Evolutionary conservation across 352 stramenopile genomes (phyloP), one percentile per base, ranked within the genome.

Genomic region (Pythium aquatile): DNA sequence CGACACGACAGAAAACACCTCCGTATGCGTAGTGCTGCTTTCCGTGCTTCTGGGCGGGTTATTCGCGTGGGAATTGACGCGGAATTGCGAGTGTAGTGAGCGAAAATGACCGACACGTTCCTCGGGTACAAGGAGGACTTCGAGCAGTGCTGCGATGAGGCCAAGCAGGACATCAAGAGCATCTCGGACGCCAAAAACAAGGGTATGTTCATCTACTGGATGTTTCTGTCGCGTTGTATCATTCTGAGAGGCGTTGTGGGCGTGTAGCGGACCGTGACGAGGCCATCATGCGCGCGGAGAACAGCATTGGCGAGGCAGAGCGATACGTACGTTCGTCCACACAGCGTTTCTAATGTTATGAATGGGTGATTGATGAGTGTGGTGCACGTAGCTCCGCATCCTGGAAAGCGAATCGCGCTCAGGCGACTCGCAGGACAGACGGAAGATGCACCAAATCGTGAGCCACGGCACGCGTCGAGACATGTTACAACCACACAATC

Each of bases 41-140:
- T 51, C 44, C 44, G 29, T 51, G 44, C 44, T 0, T 1, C n/a
- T 16, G 44, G 2, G 10, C 16, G 35, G 28, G 33, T 14, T 17
- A 37, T 39, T 32, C 17, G 35, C 0, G 35, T 17, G 16, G 37
- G 44, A 58, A 59, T 65, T 65, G 48, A 54, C 49, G n/a, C 3
- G 35, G 30, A 55, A 48, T 51, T 61, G 29, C 16, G 30, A 4
- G 33, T 24, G 20, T 33, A 63, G 46, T 60, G 8, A 30, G 26
- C 42, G 47, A 60, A 57, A 69, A 93, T 93, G 84, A 93, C 82
- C 58, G 84, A 93, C 58, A 70, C 78, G 51, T 93, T 93, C 68
- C 72, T 89, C 66, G 79, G 74, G 66, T 93, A 93, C 73, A 87
- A 83, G 59, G 84, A 93, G 65, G 82, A 93, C 77, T 93, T 93